Evolutionary conservation across 306 rosid genomes (phyloP), one percentile per base, ranked within the genome.

Genomic region (Fagus crenata): DNA sequence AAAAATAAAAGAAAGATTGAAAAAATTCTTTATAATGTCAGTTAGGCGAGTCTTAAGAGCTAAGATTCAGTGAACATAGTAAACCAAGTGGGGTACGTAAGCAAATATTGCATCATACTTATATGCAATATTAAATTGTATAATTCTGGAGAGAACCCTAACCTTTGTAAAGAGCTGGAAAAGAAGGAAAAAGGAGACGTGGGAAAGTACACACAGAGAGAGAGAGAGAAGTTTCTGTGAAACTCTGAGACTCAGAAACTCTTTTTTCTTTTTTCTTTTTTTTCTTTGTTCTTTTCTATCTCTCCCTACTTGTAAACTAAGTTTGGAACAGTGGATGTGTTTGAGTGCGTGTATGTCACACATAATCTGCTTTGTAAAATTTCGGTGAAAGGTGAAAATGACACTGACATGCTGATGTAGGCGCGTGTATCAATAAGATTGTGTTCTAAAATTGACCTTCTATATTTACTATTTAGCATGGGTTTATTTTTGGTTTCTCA

Each of bases 21-120:
- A 46, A 42, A 55, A 53, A 78, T 53, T 46, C 7, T 4, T 40
- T 39, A 59, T 15, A 32, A 54, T n/a, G 68, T 49, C 5, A 15
- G 7, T 49, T 6, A 32, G 31, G 64, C 49, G 49, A 82, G 72
- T 68, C 93, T 82, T 87, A 65, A 58, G 60, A 61, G 89, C 83
- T 85, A 90, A 89, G 96, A 84, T 85, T 89, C 78, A 79, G 49
- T 60, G 84, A 68, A 71, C 55, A 69, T 15, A 49, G 80, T 40
- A 73, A 79, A 46, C 69, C 80, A 40, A 80, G 83, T 72, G 59
- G 81, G 75, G 71, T 53, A 78, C 77, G 91, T 17, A 83, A 82
- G 73, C 33, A 75, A 39, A 42, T 67, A 79, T 75, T 74, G 77
- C 96, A 78, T 83, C 84, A 85, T 78, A 83, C 17, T 61, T 7